A percentile compares a stretch with the other conserved stretches of the same genome.
Conservation (phyloP, 768 basidiomycete genomes). For the Mycena pura region DNA sequence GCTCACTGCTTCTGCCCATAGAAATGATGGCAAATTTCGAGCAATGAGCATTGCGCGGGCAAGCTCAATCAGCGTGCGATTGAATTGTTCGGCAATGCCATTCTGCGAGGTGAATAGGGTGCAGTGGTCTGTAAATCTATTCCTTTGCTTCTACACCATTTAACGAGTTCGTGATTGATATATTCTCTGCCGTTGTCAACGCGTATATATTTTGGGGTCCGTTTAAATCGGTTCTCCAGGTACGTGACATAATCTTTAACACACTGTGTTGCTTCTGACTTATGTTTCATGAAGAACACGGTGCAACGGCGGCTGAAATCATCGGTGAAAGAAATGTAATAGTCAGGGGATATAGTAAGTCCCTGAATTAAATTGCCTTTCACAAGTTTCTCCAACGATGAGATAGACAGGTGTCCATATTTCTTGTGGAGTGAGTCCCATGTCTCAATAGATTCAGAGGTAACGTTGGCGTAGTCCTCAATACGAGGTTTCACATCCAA, state of each 20-base stretch:
- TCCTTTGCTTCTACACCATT: constrained; percentile 11
- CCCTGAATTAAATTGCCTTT: neutral
- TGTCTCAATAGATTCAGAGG: no score
- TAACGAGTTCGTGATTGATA: constrained; percentile 1
- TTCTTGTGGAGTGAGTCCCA: no score
- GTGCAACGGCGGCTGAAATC: constrained; percentile 1
- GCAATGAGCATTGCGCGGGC: constrained; percentile 10
- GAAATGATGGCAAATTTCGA: constrained; percentile 6
- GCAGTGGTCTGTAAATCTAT: constrained; percentile 2
- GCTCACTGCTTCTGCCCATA: constrained; percentile 7
- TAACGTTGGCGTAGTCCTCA: no score
- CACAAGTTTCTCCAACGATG: no score
- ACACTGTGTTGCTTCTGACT: constrained; percentile 11
- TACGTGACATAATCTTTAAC: constrained; percentile 3
- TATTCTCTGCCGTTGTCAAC: constrained; percentile 10
- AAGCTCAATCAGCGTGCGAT: constrained; percentile 9
- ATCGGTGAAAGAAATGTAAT: neutral
- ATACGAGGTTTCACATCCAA: no score
- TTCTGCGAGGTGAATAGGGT: constrained; percentile 13
- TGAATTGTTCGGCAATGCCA: constrained; percentile 7
- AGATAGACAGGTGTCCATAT: no score
- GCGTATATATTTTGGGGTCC: neutral
- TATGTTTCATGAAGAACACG: constrained; percentile 4
- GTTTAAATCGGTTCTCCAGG: neutral
- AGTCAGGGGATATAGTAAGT: constrained; percentile 3